A percentile compares a stretch with the other conserved stretches of the same genome.
phyloP scores from a whole-genome alignment of 164 flowering plant species.

The Magnolia sinica region DNA sequence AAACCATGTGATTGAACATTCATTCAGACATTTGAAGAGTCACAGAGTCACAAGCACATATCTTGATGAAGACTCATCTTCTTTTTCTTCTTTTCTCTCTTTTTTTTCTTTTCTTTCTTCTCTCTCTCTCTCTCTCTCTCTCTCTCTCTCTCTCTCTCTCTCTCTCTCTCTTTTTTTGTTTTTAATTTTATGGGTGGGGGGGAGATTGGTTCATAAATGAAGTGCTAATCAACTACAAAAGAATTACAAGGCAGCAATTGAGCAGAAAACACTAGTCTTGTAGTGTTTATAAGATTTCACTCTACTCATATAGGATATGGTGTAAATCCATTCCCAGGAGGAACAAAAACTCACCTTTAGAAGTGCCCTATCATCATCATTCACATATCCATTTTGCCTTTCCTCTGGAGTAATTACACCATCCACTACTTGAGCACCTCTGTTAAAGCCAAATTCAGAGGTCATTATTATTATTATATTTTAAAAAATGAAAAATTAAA shows the following conservation, averaged over 20 bases:
- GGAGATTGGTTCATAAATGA: no score
- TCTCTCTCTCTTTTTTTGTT: no score
- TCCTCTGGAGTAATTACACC: slow-evolving; percentile 63
- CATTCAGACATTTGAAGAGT: neutral
- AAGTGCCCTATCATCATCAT: slow-evolving; percentile 78
- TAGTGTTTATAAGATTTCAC: neutral
- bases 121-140: no score
- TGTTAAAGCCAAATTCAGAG: slow-evolving; percentile 18
- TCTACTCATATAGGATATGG: neutral
- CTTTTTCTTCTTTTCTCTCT: no score
- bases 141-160: no score
- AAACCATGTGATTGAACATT: neutral
- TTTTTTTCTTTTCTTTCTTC: no score
- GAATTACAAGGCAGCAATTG: neutral
- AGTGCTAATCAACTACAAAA: neutral
- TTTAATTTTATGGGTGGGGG: no score
- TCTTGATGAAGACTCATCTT: neutral
- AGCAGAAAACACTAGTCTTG: neutral
- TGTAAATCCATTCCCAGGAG: neutral
- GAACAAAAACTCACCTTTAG: slow-evolving; percentile 53
- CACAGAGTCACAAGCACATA: neutral
- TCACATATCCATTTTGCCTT: slow-evolving; percentile 85
- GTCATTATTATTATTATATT: neutral
- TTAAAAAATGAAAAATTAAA: neutral
- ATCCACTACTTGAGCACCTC: slow-evolving; percentile 52